A percentile compares a stretch with the other conserved stretches of the same genome.
Conservation (phyloP, 2,329 filamentous ascomycete species). For the Periconia sp. region DNA sequence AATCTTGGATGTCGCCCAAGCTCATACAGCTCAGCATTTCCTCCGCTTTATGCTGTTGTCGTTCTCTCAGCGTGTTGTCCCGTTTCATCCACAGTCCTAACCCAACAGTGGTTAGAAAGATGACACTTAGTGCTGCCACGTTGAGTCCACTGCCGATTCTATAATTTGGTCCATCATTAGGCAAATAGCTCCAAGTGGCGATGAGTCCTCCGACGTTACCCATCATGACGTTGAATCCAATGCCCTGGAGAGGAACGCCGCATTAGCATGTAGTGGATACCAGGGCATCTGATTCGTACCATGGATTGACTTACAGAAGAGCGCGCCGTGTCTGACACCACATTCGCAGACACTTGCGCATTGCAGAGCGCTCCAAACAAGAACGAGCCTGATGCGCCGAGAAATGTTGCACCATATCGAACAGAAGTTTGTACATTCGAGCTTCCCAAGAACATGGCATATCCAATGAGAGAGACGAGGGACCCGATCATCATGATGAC, state of each 20-base stretch:
- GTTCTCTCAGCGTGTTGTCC: too few relatives aligned
- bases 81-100: too few relatives aligned
- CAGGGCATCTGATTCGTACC: too few relatives aligned
- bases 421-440: constrained; percentile 46
- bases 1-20: constrained; percentile 44
- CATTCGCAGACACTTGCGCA: constrained; percentile 71
- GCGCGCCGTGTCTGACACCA: constrained; percentile 70
- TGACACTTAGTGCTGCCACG: too few relatives aligned
- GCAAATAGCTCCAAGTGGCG: constrained; percentile 67
- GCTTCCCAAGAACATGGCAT: constrained; percentile 69
- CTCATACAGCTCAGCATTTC: constrained; percentile 63
- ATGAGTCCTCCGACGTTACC: constrained; percentile 71
- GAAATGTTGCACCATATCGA: constrained; percentile 71
- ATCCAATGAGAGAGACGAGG: constrained; percentile 68
- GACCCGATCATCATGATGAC: constrained; percentile 64
- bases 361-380: constrained; percentile 66
- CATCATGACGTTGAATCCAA: constrained; percentile 60
- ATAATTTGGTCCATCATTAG: constrained; percentile 66
- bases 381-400: constrained; percentile 67
- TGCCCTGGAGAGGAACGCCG: too few relatives aligned
- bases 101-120: too few relatives aligned
- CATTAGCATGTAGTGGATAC: too few relatives aligned
- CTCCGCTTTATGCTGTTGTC: too few relatives aligned
- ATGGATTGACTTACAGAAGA: too few relatives aligned
- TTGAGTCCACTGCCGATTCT: constrained; percentile 73